Evolutionary conservation across 2,329 filamentous ascomycete species (phyloP), one percentile per base, ranked within the genome.

Genomic region (Calonectria henricotiae): DNA sequence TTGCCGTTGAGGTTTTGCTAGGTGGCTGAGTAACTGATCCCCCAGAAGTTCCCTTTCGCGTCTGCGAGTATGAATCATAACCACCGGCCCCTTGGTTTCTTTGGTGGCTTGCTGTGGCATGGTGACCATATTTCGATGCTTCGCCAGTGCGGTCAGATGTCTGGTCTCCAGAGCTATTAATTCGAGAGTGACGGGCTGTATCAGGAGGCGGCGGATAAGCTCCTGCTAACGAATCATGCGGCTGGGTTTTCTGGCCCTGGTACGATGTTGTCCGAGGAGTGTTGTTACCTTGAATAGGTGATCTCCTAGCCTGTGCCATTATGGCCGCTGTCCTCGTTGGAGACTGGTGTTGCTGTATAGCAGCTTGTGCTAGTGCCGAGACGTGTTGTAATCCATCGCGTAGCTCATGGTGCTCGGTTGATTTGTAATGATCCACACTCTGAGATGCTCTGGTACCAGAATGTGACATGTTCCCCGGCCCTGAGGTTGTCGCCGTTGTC

Each of bases 1-100:
- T 73, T 2, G 79, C 58, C 13, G 77, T 70, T 23, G 71, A 77
- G 41, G 77, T 80, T 65, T 84, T 85, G 15, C 64, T 69, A 20
- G 55, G 65, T 68, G 61, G 71, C 37, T 65, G 72, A 12, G 58
- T 27, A 9, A 30, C 20, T 35, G 61, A 65, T 20, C 62, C 23
- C 15, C 60, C 15, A 3, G 58, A 44, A 27, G 73, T 60, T 0
- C 73, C 66, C 30, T 63, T 73, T 32, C 67, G 75, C n/a, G 71
- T 77, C n/a, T 78, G 80, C n/a, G 79, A 71, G 65, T 81, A 79
- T 11, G 82, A 79, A 55, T 85, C 73, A 71, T 82, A 77, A 8
- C 72, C 72, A 13, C 72, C 72, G 13, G 79, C 74, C 37, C 76
- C 78, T 11, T 70, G 68, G 41, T 62, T 63, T 49, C 64, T 20